A percentile compares a stretch with the other conserved stretches of the same genome.
These are phyloP conservation scores for Lichtheimia ornata DNA, from an alignment of 371 early-diverging fungal species.

Conservation along the genomic window DNA sequence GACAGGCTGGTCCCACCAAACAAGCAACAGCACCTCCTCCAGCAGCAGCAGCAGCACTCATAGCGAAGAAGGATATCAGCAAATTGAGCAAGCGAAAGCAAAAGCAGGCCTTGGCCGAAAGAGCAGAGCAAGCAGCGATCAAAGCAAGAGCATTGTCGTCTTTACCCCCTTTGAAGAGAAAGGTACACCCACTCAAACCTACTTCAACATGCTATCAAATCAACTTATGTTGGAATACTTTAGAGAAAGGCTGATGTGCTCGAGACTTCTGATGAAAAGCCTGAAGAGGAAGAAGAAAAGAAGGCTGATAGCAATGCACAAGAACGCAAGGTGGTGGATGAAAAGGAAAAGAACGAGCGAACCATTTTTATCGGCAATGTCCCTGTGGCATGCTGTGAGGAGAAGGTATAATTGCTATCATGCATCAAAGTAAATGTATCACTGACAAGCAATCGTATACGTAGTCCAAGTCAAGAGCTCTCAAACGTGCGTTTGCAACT, in stretches of 20 bases:
- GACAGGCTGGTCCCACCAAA: constrained; percentile 1
- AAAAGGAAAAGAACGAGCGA: constrained; percentile 54
- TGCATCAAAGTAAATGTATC: background rate
- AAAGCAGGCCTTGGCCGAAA: background rate
- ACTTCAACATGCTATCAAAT: no score
- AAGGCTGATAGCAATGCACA: background rate
- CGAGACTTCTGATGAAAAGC: background rate
- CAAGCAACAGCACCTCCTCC: background rate
- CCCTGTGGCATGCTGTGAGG: constrained; percentile 61
- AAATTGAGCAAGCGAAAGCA: constrained; percentile 5
- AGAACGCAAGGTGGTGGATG: constrained; percentile 5
- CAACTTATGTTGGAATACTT: background rate
- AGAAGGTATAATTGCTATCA: constrained; percentile 23
- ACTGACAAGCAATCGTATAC: background rate
- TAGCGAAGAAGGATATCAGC: background rate
- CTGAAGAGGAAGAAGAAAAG: constrained; percentile 4
- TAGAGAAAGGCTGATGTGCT: constrained; percentile 5
- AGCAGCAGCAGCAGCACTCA: background rate
- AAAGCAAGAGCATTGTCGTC: background rate
- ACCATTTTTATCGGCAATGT: constrained; percentile 88
- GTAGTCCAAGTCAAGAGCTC: constrained; percentile 57
- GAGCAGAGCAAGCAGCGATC: background rate
- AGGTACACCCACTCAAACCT: background rate
- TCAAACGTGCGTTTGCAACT: constrained; percentile 66
- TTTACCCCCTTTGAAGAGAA: background rate